Evolutionary conservation across 257 asterid genomes (phyloP), one percentile per base, ranked within the genome.

Genomic region (Solanum lycopersicoides): DNA sequence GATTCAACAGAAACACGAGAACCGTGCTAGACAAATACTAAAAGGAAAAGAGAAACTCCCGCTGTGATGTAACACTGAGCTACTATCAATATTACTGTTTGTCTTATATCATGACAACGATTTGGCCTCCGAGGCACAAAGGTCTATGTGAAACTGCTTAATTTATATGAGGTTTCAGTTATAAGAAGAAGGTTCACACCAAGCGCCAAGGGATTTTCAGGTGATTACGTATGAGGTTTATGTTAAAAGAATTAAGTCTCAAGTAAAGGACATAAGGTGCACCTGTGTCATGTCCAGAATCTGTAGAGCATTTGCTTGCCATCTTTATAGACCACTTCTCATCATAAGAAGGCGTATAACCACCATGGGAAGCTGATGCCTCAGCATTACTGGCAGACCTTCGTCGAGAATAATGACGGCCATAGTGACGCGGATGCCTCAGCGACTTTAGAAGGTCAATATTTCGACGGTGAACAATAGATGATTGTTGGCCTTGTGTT

Each of bases 321-420:
- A 91, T 85, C 90, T 91, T 94, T 91, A 92, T 90, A 87, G 94
- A 88, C 87, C 88, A 82, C 88, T 90, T 93, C 35, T 91, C 65
- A 86, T 91, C 96, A 76, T 84, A 82, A 9, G 50, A 86, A 85
- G 94, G 89, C 30, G 87, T 65, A 50, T 82, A 92, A 83, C 91
- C 94, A 85, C 92, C 95, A 83, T 87, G 91, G 83, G 97, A 94
- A 77, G 96, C 92, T 83, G 98, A 93, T 56, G 98, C 95, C 86
- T 91, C 96, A 73, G 91, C 90, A 71, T 89, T 90, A 90, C 86
- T 89, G 14, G 85, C 69, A 34, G 92, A 90, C 90, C 92, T 93
- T 89, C 98, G 90, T 59, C 98, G 92, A 77, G 95, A 93, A 88
- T 96, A 96, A 76, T 93, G 95, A 84, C 96, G 98, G 88, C 92